Evolutionary conservation across 2,329 filamentous ascomycete species (phyloP), one percentile per base, ranked within the genome.

Genomic region (Neopestalotiopsis sp.): DNA sequence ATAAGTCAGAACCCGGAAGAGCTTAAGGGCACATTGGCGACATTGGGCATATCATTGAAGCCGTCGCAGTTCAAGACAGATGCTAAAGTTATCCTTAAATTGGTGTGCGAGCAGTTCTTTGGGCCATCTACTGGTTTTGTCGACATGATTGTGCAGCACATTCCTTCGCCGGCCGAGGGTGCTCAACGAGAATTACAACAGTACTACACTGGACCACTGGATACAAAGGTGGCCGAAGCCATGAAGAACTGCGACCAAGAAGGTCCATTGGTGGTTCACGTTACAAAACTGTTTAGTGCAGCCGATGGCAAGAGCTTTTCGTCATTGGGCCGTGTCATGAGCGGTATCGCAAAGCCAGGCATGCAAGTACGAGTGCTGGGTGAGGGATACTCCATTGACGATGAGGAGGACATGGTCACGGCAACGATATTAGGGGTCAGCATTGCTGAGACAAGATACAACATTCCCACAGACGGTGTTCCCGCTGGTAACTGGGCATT

Each of bases 91-190:
- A 87, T 99, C 17, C 86, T 99, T 68, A 95, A 93, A 77, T 84
- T 97, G 65, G 95, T 97, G 5, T 98, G 95, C 79, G 92, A 94
- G 78, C 94, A 97, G 77, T 99, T 98, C 83, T 99, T 99, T 76
- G 96, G 96, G 0, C 90, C 93, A 9, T 93, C 94, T 1, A 90
- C 89, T 20, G 95, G 94, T 0, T 97, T 99, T 74, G 95, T 98
- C 53, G 96, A 99, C 79, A 98, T 99, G 96, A 84, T 98, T 69
- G 89, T 95, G 10, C 86, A 93, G 73, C 95, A 99, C 79, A 85
- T 98, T 64, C 96, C 96, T 2, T 97, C 95, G 5, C 95, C 96
- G 0, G 84, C 90, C 1, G 91, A 93, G 70, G 94, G 93, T 4
- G 92, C 94, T 5, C 88, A 91, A 76, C 88, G 89, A 74, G 90